These are phyloP conservation scores for Trichoderma erinaceum DNA, from an alignment of 495 filamentous ascomycete species.

Conservation along the genomic window DNA sequence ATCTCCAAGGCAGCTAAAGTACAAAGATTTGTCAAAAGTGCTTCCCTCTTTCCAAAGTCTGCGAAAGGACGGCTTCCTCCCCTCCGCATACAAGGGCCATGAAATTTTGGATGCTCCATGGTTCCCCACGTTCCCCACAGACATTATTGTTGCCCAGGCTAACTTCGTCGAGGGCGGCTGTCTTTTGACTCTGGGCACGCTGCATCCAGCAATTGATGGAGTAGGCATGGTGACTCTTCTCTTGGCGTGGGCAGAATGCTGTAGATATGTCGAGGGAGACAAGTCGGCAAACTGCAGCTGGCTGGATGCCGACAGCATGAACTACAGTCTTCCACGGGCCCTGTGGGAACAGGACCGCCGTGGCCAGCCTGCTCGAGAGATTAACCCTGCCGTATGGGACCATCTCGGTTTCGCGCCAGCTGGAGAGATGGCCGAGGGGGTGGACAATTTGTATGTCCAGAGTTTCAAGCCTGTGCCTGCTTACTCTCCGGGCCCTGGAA, in stretches of 20 bases:
- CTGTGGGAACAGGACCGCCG: constrained; percentile 26
- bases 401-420: constrained; percentile 22
- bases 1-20: constrained; percentile 19
- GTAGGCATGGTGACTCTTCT: constrained; percentile 27
- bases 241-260: constrained; percentile 31
- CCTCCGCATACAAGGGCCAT: constrained; percentile 24
- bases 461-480: too few species aligned
- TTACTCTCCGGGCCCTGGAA: constrained; percentile 17
- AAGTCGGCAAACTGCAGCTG: constrained; percentile 27
- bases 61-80: constrained; percentile 23
- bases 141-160: constrained; percentile 29
- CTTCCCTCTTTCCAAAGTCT: constrained; percentile 27
- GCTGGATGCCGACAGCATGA: constrained; percentile 31
- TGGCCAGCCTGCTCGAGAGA: constrained; percentile 19
- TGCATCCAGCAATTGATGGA: constrained; percentile 36
- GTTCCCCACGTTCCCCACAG: constrained; percentile 26
- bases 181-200: constrained; percentile 47
- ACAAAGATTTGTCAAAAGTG: constrained; percentile 22
- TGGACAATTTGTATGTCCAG: too few species aligned
- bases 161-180: constrained; percentile 36
- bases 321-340: constrained; percentile 28
- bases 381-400: constrained; percentile 25
- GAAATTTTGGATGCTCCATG: constrained; percentile 22
- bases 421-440: too few species aligned
- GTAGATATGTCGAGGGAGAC: constrained; percentile 31